Evolutionary conservation across 2,329 filamentous ascomycete genomes (phyloP).

Genomic region (Paracamarosporium sp.): DNA sequence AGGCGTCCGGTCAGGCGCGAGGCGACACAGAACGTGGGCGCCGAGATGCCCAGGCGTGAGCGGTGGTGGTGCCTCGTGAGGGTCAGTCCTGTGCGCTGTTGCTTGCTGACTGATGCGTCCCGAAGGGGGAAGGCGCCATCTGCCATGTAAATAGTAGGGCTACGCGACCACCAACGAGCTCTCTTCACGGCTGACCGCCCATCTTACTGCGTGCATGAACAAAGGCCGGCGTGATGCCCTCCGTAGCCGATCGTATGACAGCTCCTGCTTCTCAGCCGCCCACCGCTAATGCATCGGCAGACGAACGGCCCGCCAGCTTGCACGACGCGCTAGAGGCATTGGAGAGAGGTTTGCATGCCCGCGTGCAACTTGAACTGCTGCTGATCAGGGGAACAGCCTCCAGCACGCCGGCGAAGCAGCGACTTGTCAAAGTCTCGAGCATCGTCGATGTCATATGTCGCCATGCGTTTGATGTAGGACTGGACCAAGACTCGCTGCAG

Average conservation of each 20-base stretch:
- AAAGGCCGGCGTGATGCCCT: conserved; percentile 37
- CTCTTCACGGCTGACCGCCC: conserved; percentile 26
- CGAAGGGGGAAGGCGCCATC: conserved; percentile 30
- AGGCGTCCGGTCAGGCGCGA: conserved; percentile 10
- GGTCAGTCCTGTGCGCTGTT: too few relatives aligned
- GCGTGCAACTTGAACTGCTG: conserved; percentile 19
- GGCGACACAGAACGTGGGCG: conserved; percentile 23
- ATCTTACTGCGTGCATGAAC: conserved; percentile 31
- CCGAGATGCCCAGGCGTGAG: too few relatives aligned
- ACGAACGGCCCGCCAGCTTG: conserved; percentile 33
- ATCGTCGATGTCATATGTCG: conserved; percentile 69
- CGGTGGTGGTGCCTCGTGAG: conserved; percentile 10
- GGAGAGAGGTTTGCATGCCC: conserved; percentile 39
- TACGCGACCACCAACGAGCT: conserved; percentile 24
- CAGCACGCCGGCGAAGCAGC: conserved; percentile 66
- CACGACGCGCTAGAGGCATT: conserved; percentile 45
- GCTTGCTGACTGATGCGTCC: conserved; percentile 31
- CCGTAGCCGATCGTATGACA: conserved; percentile 33
- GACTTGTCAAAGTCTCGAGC: conserved; percentile 67
- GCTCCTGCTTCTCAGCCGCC: conserved; percentile 10
- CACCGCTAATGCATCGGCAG: conserved; percentile 35
- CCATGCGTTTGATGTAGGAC: conserved; percentile 71
- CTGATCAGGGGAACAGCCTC: conserved; percentile 42
- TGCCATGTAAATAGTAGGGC: conserved; percentile 34
- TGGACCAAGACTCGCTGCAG: conserved; percentile 66